Conservation (phyloP, 371 early-diverging fungal genomes). For the Syncephalastrum contaminatum region DNA sequence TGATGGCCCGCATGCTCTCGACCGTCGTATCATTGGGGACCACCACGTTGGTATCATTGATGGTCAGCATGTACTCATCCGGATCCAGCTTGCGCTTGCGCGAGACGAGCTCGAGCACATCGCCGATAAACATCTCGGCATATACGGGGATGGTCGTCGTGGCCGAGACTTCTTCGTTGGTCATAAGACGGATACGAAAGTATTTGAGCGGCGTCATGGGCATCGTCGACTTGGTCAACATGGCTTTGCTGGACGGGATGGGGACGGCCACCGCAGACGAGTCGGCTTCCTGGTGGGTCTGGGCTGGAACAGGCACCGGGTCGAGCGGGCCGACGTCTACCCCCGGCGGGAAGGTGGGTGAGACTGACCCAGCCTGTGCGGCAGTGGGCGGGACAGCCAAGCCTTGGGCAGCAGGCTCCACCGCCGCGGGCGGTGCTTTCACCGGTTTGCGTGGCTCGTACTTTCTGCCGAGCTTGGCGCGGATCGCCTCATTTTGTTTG, state of each 20-base stretch:
- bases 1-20: slow-evolving; percentile 60
- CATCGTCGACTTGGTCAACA: slow-evolving; percentile 46
- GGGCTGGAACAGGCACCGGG: slow-evolving; percentile 20
- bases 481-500: slow-evolving; percentile 42
- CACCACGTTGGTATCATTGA: slow-evolving; percentile 73
- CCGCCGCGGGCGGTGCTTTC: slow-evolving; percentile 1
- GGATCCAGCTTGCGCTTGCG: slow-evolving; percentile 81
- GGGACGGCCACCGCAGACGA: slow-evolving; percentile 51
- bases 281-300: slow-evolving; percentile 28
- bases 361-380: slow-evolving; percentile 1
- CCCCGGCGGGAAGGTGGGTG: background rate
- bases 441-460: slow-evolving; percentile 18
- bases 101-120: slow-evolving; percentile 85
- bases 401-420: background rate
- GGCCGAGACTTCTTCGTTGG: slow-evolving; percentile 64
- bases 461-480: slow-evolving; percentile 38
- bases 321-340: slow-evolving; percentile 13
- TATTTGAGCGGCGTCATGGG: slow-evolving; percentile 58
- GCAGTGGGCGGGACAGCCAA: slow-evolving; percentile 6
- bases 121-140: slow-evolving; percentile 73
- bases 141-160: slow-evolving; percentile 86
- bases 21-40: slow-evolving; percentile 77
- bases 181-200: slow-evolving; percentile 61
- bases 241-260: slow-evolving; percentile 46
- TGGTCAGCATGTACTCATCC: slow-evolving; percentile 79